phyloP scores from a whole-genome alignment of 768 basidiomycete species.

The Naematelia encephala region DNA sequence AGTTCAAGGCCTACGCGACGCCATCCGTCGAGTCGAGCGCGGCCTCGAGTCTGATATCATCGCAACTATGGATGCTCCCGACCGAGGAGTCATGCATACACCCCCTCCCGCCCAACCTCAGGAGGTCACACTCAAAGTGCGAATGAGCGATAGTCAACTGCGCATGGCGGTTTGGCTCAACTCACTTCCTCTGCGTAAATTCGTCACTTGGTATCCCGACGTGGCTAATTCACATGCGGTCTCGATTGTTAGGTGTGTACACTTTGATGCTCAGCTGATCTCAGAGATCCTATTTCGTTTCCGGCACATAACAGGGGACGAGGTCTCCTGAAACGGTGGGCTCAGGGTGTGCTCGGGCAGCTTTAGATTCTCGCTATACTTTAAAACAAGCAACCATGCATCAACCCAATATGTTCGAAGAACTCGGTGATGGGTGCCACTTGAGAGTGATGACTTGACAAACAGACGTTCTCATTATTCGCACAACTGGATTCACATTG shows the following conservation, averaged over 20 bases:
- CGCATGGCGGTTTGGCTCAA: conserved; percentile 35
- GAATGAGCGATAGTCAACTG: conserved; percentile 26
- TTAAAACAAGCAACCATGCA: background rate
- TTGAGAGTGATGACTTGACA: background rate
- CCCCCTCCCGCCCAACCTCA: background rate
- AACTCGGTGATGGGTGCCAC: background rate
- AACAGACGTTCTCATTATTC: background rate
- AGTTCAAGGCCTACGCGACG: conserved; percentile 20
- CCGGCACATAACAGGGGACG: conserved; percentile 36
- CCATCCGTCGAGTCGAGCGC: conserved; percentile 31
- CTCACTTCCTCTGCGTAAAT: conserved; percentile 25
- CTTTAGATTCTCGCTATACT: background rate
- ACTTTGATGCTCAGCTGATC: background rate
- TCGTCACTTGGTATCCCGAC: conserved; percentile 40
- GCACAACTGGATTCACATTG: background rate
- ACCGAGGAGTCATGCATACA: background rate
- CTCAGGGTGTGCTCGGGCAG: conserved; percentile 10
- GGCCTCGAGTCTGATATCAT: conserved; percentile 28
- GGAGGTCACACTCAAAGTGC: conserved; percentile 15
- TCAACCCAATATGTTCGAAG: background rate
- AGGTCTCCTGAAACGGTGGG: conserved; percentile 35
- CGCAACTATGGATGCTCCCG: conserved; percentile 2
- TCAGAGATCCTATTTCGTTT: conserved; percentile 33
- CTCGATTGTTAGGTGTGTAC: conserved; percentile 36
- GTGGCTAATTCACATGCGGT: conserved; percentile 40